Base-by-base conservation (phyloP, 306 rosid genomes). In the Adenanthera pavonina region DNA sequence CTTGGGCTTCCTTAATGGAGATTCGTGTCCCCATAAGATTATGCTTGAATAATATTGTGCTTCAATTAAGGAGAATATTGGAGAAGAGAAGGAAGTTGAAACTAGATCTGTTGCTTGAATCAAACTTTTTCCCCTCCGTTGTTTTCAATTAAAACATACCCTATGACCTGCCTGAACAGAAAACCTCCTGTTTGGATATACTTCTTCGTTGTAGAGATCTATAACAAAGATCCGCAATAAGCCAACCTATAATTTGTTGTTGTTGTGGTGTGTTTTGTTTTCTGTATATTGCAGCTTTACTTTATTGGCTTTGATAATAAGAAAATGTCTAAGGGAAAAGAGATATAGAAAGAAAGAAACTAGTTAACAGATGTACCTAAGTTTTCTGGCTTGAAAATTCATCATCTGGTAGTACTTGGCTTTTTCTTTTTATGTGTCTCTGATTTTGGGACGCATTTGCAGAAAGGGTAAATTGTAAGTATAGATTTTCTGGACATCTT, bases 181-280 rank as follows among this genome's bases (percentile, higher is more conserved):
- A 20, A 73, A 47, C 78, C 30, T 19, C 79, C 52, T 62, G 69
- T 13, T 70, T 72, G 16, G 52, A 59, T 35, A 38, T 74, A 75
- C 13, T 9, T 2, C 67, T 74, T 65, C 38, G 56, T 75, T 19
- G 68, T 13, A 33, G 67, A 36, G 47, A 35, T 12, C 41, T 9
- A 14, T 65, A 8, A 44, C 43, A 54, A 77, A 3, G 67, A 20
- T 33, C 9, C 47, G 13, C 69, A 38, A 66, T 13, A 11, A 66
- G 66, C 33, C 64, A 61, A 12, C 19, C 16, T 3, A 69, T 81
- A 25, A 17, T 60, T 72, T 30, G 70, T 78, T 80, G 49, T 5
- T 75, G 68, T 46, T 41, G 6, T 43, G 34, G 11, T n/a, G 8
- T 67, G 9, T 8, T 8, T 12, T 59, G 43, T 10, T 20, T 64